Evolutionary conservation across 495 filamentous ascomycete species (phyloP).

Genomic region (Penicillium fimorum): DNA sequence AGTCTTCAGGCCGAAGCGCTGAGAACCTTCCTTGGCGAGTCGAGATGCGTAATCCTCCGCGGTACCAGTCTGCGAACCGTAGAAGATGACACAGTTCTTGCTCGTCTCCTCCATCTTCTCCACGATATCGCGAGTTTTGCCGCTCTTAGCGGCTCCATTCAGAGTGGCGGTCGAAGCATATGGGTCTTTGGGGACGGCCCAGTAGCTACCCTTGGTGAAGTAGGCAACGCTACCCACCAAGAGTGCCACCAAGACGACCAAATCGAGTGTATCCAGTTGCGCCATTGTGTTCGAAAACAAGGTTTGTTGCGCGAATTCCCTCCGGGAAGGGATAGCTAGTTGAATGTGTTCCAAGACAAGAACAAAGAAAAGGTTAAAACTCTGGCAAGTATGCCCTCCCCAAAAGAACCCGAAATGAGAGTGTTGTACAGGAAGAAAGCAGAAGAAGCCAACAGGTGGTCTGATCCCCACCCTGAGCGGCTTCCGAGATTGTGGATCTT

Average conservation of each 20-base stretch:
- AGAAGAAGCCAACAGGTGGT: slow-evolving; percentile 26
- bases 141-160: slow-evolving; percentile 73
- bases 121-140: slow-evolving; percentile 85
- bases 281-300: slow-evolving; percentile 59
- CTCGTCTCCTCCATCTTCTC: slow-evolving; percentile 93
- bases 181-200: slow-evolving; percentile 80
- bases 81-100: slow-evolving; percentile 98
- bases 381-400: neutral
- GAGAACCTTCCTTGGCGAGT: slow-evolving; percentile 94
- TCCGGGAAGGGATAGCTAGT: neutral
- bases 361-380: neutral
- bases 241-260: slow-evolving; percentile 82
- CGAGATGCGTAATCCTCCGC: slow-evolving; percentile 99
- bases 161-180: slow-evolving; percentile 69
- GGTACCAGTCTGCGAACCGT: slow-evolving; percentile 96
- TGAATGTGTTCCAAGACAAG: neutral
- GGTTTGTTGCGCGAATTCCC: slow-evolving; percentile 3
- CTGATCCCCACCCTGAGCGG: slow-evolving; percentile 18
- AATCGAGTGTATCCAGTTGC: slow-evolving; percentile 92
- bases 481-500: slow-evolving; percentile 8
- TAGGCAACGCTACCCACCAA: slow-evolving; percentile 88
- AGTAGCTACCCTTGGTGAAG: slow-evolving; percentile 94
- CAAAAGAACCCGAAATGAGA: neutral
- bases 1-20: slow-evolving; percentile 93
- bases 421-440: slow-evolving; percentile 7